Conservation (phyloP, 805 yeast species). For the Wickerhamiella lipophila region DNA sequence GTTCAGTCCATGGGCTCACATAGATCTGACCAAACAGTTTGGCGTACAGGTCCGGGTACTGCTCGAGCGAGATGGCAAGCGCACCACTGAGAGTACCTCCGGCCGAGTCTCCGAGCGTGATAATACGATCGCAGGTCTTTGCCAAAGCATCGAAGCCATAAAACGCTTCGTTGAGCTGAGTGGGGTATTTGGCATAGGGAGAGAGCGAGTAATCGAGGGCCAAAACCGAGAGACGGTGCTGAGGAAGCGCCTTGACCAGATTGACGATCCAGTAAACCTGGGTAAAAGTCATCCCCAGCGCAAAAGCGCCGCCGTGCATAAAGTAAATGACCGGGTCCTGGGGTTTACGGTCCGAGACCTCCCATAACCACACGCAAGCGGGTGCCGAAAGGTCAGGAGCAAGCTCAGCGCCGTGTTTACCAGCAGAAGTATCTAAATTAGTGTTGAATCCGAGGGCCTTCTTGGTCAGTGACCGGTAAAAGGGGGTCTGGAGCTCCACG, state of each 20-base stretch:
- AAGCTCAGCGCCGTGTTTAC: background rate
- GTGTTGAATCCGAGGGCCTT: conserved; percentile 2
- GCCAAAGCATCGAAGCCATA: conserved; percentile 2
- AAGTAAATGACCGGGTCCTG: conserved; percentile 23
- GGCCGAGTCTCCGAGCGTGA: conserved; percentile 27
- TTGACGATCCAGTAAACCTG: conserved; percentile 17
- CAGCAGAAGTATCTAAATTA: background rate
- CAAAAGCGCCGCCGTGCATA: conserved; percentile 25
- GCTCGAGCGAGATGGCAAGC: background rate
- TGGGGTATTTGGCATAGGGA: conserved; percentile 21
- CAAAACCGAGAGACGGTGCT: conserved; percentile 20
- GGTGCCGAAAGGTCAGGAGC: conserved; percentile 12
- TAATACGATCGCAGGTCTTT: conserved; percentile 15
- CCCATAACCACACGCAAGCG: conserved; percentile 18
- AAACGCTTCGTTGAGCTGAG: conserved; percentile 22
- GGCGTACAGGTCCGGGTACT: background rate
- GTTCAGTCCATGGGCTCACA: conserved; percentile 11
- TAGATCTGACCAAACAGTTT: conserved; percentile 8
- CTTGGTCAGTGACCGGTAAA: conserved; percentile 3
- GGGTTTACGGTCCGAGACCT: conserved; percentile 19
- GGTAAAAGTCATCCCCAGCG: conserved; percentile 16
- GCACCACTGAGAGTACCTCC: conserved; percentile 25
- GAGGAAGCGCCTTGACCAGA: conserved; percentile 12
- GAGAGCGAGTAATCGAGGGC: conserved; percentile 26
- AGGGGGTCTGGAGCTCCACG: conserved; percentile 4